Conservation (phyloP, 176 grass and related monocot genomes). For the sorghum (Sorghum bicolor) region Sorghum_bicolor_NCBIv3 NC_012877.2:55802001-55802500, state of each 20-base stretch:
- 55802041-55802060: neutral
- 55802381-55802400: neutral
- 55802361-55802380: neutral
- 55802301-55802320: neutral
- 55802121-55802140: neutral
- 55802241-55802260: neutral
- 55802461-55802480: neutral
- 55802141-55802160: neutral
- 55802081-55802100: neutral
- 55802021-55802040: slow-evolving; percentile 3
- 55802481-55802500: slow-evolving; percentile 6
- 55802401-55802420: neutral
- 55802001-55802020: slow-evolving; percentile 51
- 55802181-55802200: neutral
- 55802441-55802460: neutral
- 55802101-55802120: neutral
- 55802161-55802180: neutral
- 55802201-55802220: neutral
- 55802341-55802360: neutral
- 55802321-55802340: neutral
- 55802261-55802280: neutral
- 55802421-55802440: slow-evolving; percentile 2
- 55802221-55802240: neutral
- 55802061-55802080: slow-evolving; percentile 15
- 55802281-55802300: neutral